A percentile compares a stretch with the other conserved stretches of the same genome.
phyloP scores from a whole-genome alignment of 768 basidiomycete genomes.

The Boletus barrowsii region DNA sequence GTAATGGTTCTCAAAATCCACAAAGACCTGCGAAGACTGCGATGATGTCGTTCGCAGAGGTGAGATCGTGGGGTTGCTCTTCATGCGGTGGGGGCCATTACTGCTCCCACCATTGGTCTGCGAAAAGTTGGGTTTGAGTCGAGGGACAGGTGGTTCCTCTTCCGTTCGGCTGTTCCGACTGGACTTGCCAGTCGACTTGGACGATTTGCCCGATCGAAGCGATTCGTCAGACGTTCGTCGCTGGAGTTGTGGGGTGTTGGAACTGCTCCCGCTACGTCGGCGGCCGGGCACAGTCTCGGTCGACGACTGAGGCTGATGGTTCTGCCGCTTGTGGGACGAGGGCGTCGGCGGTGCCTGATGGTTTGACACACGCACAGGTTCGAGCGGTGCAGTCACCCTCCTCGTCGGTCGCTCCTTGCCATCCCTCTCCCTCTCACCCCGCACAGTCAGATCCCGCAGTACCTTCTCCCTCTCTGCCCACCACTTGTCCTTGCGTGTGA shows the following conservation, averaged over 20 bases:
- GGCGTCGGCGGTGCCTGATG: conserved; percentile 25
- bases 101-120: conserved; percentile 13
- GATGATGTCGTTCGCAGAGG: conserved; percentile 20
- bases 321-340: conserved; percentile 20
- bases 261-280: conserved; percentile 29
- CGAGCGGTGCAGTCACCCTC: conserved; percentile 20
- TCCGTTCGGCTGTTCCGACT: conserved; percentile 28
- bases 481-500: conserved; percentile 36
- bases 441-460: conserved; percentile 16
- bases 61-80: conserved; percentile 48
- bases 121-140: conserved; percentile 21
- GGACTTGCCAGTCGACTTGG: conserved; percentile 25
- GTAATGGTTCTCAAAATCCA: conserved; percentile 22
- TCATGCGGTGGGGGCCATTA: conserved; percentile 37
- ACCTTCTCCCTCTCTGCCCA: conserved; percentile 31
- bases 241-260: conserved; percentile 16
- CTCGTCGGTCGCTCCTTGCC: conserved; percentile 16
- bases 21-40: conserved; percentile 27
- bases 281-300: conserved; percentile 20
- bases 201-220: conserved; percentile 39
- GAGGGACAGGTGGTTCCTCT: conserved; percentile 30
- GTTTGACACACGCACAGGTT: conserved; percentile 24
- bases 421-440: conserved; percentile 18
- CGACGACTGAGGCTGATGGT: conserved; percentile 32
- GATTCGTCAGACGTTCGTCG: conserved; percentile 40